Evolutionary conservation across 257 asterid species (phyloP), one percentile per base, ranked within the genome.

Genomic region (Voacanga thouarsii): DNA sequence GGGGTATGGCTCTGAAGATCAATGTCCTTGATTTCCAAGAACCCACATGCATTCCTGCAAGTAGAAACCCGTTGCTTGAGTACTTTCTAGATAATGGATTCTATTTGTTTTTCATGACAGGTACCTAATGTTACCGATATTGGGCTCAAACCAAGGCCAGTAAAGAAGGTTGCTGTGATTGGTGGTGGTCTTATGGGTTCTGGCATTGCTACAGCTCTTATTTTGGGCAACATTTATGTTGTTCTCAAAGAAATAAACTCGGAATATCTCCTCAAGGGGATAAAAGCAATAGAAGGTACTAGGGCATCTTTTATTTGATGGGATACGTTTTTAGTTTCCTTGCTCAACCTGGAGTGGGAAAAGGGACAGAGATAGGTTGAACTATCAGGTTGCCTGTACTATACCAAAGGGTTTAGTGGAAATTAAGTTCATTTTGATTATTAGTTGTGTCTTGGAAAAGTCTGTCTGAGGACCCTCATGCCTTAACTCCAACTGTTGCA

Each of bases 141-240:
- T 84, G 99, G 99, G 77, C 96, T 96, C 64, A 96, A 92, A 83
- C 97, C 99, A 75, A 96, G 93, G 85, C 83, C 87, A 59, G 78
- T 94, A 57, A 90, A 84, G 90, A 93, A 88, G 84, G 92, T 93
- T 81, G 99, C 97, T 71, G 86, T 96, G 23, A 93, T 96, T 78
- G 99, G 99, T 80, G 99, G 97, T 83, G 99, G 99, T 64, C 85
- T 96, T 79, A 96, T 93, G 98, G 99, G 99, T 83, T 92, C 99
- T 75, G 99, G 98, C 82, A 96, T 96, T 78, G 97, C 97, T 75
- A 93, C 99, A 68, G 90, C 97, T 57, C 88, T 96, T 67, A 78
- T 96, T 82, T 82, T 96, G 93, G 83, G 88, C 77, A 82, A 84
- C 83, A 84, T 86, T 65, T 79, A 75, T 69, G 98, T 93, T 76